Base-by-base conservation (phyloP, 768 basidiomycete genomes). In the Piloderma croceum region DNA sequence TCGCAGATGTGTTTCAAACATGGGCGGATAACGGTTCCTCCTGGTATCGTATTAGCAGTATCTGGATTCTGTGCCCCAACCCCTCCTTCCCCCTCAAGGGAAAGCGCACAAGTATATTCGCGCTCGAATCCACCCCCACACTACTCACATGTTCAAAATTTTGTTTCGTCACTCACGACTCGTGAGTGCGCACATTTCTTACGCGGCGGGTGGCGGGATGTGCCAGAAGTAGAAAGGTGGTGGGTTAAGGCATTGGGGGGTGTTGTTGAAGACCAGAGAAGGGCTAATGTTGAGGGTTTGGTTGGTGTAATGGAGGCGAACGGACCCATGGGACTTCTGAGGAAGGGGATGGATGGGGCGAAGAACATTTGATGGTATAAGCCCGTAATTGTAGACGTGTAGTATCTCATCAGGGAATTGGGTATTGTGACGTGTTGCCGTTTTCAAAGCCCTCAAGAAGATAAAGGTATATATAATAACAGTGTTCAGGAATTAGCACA, bases 21-120 rank as follows among this genome's bases (percentile, higher is more conserved):
- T 18, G 79, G 77, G 0, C 73, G 84, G 1, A 80, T 88, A 45
- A 87, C 83, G 15, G 70, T 86, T 39, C 85, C 85, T 2, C 86
- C 86, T 10, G 67, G 69, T 3, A 43, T 89, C 45, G 72, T 73
- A 9, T 58, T 86, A 24, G 81, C 77, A 1, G 48, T 64, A 1
- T 77, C 81, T 43, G 86, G 86, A 0, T 77, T 81, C 48, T n/a
- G 31, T 9, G 32, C 31, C 7, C 12, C 11, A 10, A 20, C 11
- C 21, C 24, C 24, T 24, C 45, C 31, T n/a, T 37, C 47, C 38
- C 35, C n/a, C 39, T 37, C 22, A 13, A 24, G 27, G 27, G 27
- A 15, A 9, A 29, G 15, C 10, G 21, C 9, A n/a, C 31, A 32
- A 31, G 40, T 29, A 24, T 70, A 70, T 53, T 73, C 70, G 2